These are phyloP conservation scores for Amaranthus cruentus DNA, from an alignment of 148 eudicot genomes.

Conservation along the genomic window DNA sequence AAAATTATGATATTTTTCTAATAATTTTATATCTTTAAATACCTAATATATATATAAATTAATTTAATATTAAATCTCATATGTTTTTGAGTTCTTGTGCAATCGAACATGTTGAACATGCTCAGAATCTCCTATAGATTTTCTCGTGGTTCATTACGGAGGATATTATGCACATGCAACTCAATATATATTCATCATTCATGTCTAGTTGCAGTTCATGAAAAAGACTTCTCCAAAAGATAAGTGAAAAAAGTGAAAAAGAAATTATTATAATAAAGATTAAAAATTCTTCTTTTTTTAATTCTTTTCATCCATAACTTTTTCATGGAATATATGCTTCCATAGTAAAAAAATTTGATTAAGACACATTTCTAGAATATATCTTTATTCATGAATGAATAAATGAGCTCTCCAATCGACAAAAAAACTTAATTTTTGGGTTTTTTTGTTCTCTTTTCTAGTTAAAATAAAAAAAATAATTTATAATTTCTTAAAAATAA, in stretches of 20 bases:
- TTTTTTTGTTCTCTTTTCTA: neutral
- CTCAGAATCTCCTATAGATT: no score
- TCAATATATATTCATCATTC: neutral
- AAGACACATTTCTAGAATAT: neutral
- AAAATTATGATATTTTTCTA: no score
- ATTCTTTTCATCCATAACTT: neutral
- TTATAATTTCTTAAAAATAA: no score
- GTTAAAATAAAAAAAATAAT: neutral
- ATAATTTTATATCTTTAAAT: no score
- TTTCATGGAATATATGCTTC: neutral
- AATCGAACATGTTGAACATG: no score
- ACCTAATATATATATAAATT: no score
- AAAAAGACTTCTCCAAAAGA: neutral
- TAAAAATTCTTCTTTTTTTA: no score
- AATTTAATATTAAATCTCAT: no score
- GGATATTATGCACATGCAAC: slow-evolving; percentile 19
- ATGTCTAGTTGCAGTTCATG: neutral
- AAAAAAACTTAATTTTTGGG: neutral
- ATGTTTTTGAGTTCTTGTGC: no score
- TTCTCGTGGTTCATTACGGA: neutral
- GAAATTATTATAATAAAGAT: neutral
- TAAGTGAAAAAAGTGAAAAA: neutral
- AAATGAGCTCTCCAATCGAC: neutral
- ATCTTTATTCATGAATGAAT: neutral
- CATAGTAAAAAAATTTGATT: neutral